Evolutionary conservation across 352 stramenopile species (phyloP), one percentile per base, ranked within the genome.

Genomic region (Phytophthora sp.): DNA sequence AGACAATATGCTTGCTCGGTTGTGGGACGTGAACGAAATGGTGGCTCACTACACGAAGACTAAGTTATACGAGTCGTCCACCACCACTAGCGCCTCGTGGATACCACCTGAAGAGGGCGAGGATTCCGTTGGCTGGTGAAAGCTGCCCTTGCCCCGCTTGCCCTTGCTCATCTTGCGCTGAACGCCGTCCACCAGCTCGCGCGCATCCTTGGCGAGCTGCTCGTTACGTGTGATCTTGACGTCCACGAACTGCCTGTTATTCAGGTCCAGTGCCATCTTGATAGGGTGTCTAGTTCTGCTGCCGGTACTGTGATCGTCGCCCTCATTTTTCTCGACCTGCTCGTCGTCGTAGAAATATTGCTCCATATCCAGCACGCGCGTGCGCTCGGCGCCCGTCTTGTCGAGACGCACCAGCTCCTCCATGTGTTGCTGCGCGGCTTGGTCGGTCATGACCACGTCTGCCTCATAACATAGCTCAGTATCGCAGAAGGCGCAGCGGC

Each of bases 401-500:
- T 88, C 77, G 18, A 84, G 73, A 12, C 49, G 63, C 30, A 90
- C 75, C 16, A 86, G 79, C 51, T 76, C 72, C 70, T 87, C 72
- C 77, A 90, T 84, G 50, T 88, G 75, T 33, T 73, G 59, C 49
- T 81, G 77, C 11, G 76, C 79, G 2, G 60, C 60, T 23, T 39
- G 51, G 44, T 82, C 77, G 27, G 79, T 62, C 11, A 60, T 67
- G 29, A 5, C 54, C n/a, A 66, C 59, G 18, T 78, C 64, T 7
- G 73, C 71, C 41, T 77, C 80, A 53, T 93, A 93, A 16, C 54
- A 74, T 27, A 93, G 66, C 57, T 89, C 78, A 2, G 69, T 62
- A 21, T 76, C 73, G 52, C 84, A 93, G 56, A 90, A 91, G 11
- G 29, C 57, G 57, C 84, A 93, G 49, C 69, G 61, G 15, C 77